Base-by-base conservation (phyloP, 1,139 yeast species). In the Yamadazyma oceani region DNA sequence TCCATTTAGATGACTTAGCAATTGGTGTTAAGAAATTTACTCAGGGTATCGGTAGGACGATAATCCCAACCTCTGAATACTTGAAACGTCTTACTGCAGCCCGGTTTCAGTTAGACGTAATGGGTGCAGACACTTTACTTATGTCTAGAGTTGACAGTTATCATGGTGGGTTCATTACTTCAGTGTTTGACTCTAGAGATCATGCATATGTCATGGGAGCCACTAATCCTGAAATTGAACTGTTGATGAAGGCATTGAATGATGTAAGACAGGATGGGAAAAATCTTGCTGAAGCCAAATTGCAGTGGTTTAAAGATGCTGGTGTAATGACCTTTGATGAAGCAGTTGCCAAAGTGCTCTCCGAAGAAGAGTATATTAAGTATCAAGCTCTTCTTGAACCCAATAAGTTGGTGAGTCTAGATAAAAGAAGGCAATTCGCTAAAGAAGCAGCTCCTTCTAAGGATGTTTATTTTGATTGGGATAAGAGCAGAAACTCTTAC, bases 21-120 rank as follows among this genome's bases (percentile, higher is more conserved):
- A 82, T 77, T 46, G 85, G 85, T 24, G 81, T 82, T 34, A 80
- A 80, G 58, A 76, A 78, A 51, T 80, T 84, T 56, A 84, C 85
- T 2, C 85, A 79, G 51, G 58, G 78, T 34, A 77, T 81, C 24
- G 85, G 85, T 11, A 78, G 80, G 45, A 82, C 80, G 2, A 51
- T 80, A 21, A 84, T 80, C 10, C 85, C 86, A 16, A 75, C 82
- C 2, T 68, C 77, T 4, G 75, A 79, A 16, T 83, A 80, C 45
- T 58, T 80, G 28, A 64, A 79, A 31, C 60, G 85, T 34, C 58
- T 80, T 26, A 60, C 76, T 25, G 82, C 85, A 8, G 76, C 83
- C 1, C 66, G 86, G 46, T 60, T 80, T 55, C 84, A 80, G 50
- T 76, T 83, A 76, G 86, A 80, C 56, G 63, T 80, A 29, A 75